phyloP scores from a whole-genome alignment of 2,329 filamentous ascomycete genomes.

The Dactylellina drechsleri region DNA sequence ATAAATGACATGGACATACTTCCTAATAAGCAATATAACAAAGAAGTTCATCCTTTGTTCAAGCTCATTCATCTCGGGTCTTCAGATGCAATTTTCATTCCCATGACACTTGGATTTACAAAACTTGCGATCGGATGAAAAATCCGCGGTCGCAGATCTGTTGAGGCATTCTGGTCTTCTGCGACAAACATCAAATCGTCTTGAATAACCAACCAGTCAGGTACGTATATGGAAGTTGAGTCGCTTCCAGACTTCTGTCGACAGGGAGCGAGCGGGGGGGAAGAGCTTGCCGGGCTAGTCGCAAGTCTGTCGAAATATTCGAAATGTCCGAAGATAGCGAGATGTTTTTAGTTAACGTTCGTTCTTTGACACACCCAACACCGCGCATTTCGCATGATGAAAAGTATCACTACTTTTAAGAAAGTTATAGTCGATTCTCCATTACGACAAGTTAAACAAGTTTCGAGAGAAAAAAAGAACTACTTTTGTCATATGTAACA shows the following conservation, averaged over 20 bases:
- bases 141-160: constrained; percentile 26
- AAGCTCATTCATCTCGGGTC: constrained; percentile 4
- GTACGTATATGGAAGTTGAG: no score
- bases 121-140: constrained; percentile 9
- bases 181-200: no score
- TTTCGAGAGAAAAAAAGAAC: constrained; percentile 16
- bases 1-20: constrained; percentile 10
- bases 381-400: background rate
- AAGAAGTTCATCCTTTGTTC: constrained; percentile 1
- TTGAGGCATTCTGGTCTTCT: constrained; percentile 10
- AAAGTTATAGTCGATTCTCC: constrained; percentile 2
- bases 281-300: constrained; percentile 27
- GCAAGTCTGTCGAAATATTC: constrained; percentile 9
- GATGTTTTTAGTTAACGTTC: no score
- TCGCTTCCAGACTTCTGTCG: background rate
- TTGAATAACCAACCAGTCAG: no score
- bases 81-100: constrained; percentile 26
- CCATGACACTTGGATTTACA: constrained; percentile 34
- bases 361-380: no score
- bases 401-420: constrained; percentile 21
- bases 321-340: constrained; percentile 9
- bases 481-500: constrained; percentile 48
- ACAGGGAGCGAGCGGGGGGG: background rate
- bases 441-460: constrained; percentile 24
- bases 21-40: constrained; percentile 27